Evolutionary conservation across 129 eudicot species (phyloP), one percentile per base, ranked within the genome.

Genomic region (Oenanthe sinensis): DNA sequence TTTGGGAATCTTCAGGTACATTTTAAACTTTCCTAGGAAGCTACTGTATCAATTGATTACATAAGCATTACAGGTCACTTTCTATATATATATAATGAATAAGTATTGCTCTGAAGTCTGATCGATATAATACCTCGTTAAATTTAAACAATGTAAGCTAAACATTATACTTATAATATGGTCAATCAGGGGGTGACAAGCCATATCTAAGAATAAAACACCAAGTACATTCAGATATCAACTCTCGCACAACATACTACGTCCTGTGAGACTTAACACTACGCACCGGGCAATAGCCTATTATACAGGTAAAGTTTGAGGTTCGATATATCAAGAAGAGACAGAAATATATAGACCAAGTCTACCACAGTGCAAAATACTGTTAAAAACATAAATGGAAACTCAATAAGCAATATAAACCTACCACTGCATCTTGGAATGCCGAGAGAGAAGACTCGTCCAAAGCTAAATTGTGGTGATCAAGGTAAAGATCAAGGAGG

Each of bases 401-500:
- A 46, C 60, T 3, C 33, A 44, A 43, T 10, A 20, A 73, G 49
- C 54, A 44, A 44, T 58, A 62, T 7, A 71, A 68, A 85, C 97
- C 85, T 86, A 95, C 98, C 68, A 88, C 81, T 67, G 92, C 89
- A 82, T 90, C 92, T 69, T 82, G 89, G 72, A 95, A 75, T 71
- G 55, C 46, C 55, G 87, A 81, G 68, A 95, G 86, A 77, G 88
- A 81, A 74, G 85, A 88, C 52, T 79, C 81, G 79, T 87, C 91
- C 49, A 80, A 58, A 84, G 88, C 96, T 88, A 95, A 82, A 85
- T 87, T 87, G 80, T 91, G 98, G 86, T 83, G 87, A 75, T 95
- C 98, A 84, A 95, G 97, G 90, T 95, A 95, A 60, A 95, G 86
- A 83, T 95, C 98, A 76, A 95, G 89, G 62, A 95, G 87, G 85